Conservation (phyloP, 331 rosid genomes). For the Prunus yedoensis region DNA sequence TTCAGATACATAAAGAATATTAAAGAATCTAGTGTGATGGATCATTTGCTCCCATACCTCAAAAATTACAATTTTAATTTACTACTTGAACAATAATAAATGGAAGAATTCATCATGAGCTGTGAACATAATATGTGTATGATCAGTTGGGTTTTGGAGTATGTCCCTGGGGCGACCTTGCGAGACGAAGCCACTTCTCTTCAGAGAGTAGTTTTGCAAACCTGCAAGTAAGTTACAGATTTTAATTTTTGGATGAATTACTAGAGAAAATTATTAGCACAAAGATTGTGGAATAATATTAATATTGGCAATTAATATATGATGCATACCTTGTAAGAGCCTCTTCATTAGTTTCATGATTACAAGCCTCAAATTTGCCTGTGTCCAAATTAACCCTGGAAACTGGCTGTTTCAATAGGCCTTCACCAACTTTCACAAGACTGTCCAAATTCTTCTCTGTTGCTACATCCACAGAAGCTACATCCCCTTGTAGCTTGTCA, state of each 20-base stretch:
- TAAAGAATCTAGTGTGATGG: not conserved
- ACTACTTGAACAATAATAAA: not conserved
- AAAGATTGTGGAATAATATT: not conserved
- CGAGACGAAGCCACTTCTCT: conserved; percentile 34
- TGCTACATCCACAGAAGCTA: conserved; percentile 34
- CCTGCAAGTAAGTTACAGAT: conserved; percentile 6
- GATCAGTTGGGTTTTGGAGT: not conserved
- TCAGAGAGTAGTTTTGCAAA: conserved; percentile 37
- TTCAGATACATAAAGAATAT: not conserved
- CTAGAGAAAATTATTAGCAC: not conserved
- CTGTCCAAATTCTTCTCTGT: conserved; percentile 41
- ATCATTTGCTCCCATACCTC: not conserved
- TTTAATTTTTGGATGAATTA: not conserved
- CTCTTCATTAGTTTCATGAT: conserved; percentile 34
- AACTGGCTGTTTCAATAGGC: conserved; percentile 38
- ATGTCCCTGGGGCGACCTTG: conserved; percentile 23
- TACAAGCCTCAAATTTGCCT: conserved; percentile 26
- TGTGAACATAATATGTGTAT: not conserved
- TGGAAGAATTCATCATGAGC: not conserved
- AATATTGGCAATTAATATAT: not conserved
- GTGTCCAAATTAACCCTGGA: conserved; percentile 50
- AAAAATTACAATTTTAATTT: not conserved
- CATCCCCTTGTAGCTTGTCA: conserved; percentile 22
- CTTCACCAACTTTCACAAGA: conserved; percentile 45
- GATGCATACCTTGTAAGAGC: conserved; percentile 31